Evolutionary conservation across 2,329 filamentous ascomycete genomes (phyloP).

Genomic region (Alternaria panax): DNA sequence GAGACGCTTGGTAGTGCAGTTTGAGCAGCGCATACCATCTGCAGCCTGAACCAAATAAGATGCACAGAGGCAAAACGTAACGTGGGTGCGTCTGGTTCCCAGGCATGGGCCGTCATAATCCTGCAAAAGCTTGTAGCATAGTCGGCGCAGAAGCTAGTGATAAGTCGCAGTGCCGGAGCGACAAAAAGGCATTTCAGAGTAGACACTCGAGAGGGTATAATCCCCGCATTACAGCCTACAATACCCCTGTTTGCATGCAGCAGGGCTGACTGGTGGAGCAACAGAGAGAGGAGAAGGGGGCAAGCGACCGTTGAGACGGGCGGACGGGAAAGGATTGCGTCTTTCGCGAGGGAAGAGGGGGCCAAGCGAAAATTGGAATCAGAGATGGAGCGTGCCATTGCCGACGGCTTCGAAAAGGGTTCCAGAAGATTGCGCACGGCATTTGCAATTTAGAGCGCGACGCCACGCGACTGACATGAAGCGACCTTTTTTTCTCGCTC

Average conservation of each 20-base stretch:
- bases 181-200: slow-evolving; percentile 30
- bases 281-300: slow-evolving; percentile 7
- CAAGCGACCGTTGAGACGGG: slow-evolving; percentile 37
- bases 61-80: slow-evolving; percentile 16
- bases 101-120: slow-evolving; percentile 17
- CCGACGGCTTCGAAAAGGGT: slow-evolving; percentile 21
- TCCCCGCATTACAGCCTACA: slow-evolving; percentile 44
- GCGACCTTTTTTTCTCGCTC: slow-evolving; percentile 5
- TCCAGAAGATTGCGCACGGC: slow-evolving; percentile 18
- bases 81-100: slow-evolving; percentile 10
- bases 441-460: not conserved
- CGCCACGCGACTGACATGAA: not conserved
- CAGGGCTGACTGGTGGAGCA: slow-evolving; percentile 18
- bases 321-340: slow-evolving; percentile 31
- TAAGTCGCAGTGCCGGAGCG: slow-evolving; percentile 20
- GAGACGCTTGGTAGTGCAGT: slow-evolving; percentile 18
- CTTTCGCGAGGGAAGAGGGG: slow-evolving; percentile 9
- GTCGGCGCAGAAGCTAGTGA: slow-evolving; percentile 17
- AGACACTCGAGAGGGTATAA: slow-evolving; percentile 24
- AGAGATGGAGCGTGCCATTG: slow-evolving; percentile 12
- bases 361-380: slow-evolving; percentile 25
- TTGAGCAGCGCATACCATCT: slow-evolving; percentile 24
- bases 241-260: slow-evolving; percentile 23
- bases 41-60: slow-evolving; percentile 25
- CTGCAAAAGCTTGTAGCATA: slow-evolving; percentile 14